Evolutionary conservation across 768 basidiomycete genomes (phyloP).

Genomic region (Tremella mesenterica): DNA sequence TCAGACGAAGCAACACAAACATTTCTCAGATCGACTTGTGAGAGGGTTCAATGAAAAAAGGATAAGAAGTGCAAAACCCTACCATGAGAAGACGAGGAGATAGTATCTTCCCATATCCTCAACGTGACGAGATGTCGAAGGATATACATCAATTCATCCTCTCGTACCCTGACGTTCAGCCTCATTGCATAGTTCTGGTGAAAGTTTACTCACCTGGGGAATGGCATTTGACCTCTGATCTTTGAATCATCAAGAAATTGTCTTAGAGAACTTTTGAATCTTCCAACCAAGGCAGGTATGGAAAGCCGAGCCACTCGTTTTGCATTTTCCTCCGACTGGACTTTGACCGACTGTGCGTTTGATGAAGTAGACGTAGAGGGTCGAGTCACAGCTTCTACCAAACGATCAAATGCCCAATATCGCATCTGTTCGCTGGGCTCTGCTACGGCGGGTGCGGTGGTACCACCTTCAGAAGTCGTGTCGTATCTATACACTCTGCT

Average conservation of each 20-base stretch:
- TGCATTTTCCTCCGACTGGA: constrained; percentile 59
- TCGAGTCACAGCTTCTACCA: constrained; percentile 10
- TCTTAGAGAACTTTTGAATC: constrained; percentile 62
- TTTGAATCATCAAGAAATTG: constrained; percentile 76
- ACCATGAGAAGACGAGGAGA: no score
- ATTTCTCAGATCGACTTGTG: no score
- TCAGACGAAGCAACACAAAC: no score
- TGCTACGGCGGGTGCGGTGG: constrained; percentile 22
- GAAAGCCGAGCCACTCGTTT: constrained; percentile 76
- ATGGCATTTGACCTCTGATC: constrained; percentile 77
- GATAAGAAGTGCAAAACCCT: no score
- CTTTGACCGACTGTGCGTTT: constrained; percentile 49
- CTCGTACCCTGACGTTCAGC: constrained; percentile 54
- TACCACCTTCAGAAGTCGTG: constrained; percentile 26
- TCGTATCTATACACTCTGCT: constrained; percentile 24
- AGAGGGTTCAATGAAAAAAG: no score
- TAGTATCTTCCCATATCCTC: no score
- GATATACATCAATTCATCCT: constrained; percentile 82
- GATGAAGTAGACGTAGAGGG: constrained; percentile 8
- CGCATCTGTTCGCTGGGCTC: constrained; percentile 21
- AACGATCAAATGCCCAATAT: constrained; percentile 36
- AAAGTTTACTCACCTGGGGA: constrained; percentile 57
- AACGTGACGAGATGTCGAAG: constrained; percentile 66
- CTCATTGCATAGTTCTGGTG: not conserved
- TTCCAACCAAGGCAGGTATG: constrained; percentile 62